Conservation (phyloP, 1,284 basidiomycete genomes). For the Anthracocystis setariae region DNA sequence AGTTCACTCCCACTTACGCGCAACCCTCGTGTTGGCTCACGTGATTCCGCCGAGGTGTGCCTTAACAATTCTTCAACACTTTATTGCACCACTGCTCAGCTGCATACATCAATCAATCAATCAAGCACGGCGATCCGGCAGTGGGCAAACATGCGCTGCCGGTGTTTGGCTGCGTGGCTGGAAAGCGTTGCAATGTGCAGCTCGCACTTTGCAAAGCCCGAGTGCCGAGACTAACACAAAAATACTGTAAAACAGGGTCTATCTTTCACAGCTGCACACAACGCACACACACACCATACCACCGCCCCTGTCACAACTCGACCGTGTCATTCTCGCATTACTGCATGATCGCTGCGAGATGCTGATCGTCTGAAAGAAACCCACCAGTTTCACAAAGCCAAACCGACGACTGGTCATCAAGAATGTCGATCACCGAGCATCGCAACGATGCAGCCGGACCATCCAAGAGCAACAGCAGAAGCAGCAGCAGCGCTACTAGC, state of each 20-base stretch:
- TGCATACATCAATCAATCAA: no score
- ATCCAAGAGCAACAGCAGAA: background rate
- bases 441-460: constrained; percentile 6
- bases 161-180: no score
- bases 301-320: no score
- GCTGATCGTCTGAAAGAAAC: background rate
- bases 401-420: no score
- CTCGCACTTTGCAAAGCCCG: background rate
- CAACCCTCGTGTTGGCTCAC: constrained; percentile 35
- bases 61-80: constrained; percentile 9
- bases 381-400: background rate
- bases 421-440: constrained; percentile 28
- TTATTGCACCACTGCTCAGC: no score
- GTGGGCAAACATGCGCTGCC: no score
- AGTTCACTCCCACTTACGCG: constrained; percentile 17
- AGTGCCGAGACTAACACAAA: background rate
- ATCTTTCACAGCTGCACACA: background rate
- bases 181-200: background rate
- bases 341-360: background rate
- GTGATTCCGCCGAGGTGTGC: constrained; percentile 16
- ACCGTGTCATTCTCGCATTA: no score
- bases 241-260: background rate
- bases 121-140: no score
- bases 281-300: background rate
- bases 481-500: background rate